Evolutionary conservation across 192 early-diverging fungal species (phyloP).

Genomic region (Umbelopsis sp.): DNA sequence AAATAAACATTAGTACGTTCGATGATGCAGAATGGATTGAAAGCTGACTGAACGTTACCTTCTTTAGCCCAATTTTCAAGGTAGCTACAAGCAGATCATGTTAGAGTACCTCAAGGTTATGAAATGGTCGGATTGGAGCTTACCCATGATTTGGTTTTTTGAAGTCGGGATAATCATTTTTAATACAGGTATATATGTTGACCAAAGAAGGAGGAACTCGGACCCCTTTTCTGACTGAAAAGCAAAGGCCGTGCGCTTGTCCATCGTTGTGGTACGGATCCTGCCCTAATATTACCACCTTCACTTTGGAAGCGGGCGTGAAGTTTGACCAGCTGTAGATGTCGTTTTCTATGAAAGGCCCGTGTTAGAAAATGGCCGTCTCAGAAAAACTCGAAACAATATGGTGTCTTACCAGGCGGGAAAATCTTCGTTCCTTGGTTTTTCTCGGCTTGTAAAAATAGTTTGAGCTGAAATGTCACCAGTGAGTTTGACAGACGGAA

Average conservation of each 20-base stretch:
- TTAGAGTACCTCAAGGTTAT: background rate
- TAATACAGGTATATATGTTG: constrained; percentile 89
- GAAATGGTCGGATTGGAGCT: background rate
- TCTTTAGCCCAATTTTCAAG: constrained; percentile 81
- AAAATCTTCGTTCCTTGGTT: constrained; percentile 59
- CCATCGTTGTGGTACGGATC: constrained; percentile 69
- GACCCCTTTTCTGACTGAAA: constrained; percentile 84
- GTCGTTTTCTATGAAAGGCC: constrained; percentile 46
- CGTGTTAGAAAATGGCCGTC: background rate
- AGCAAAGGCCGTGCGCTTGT: constrained; percentile 92
- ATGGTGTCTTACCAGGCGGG: constrained; percentile 52
- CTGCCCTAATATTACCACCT: constrained; percentile 94
- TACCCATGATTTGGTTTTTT: constrained; percentile 71
- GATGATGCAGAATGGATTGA: background rate
- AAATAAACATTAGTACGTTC: background rate
- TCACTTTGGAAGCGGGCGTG: constrained; percentile 64
- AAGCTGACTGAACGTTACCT: constrained; percentile 36
- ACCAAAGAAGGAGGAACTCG: constrained; percentile 80
- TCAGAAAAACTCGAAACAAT: background rate
- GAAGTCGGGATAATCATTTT: constrained; percentile 73
- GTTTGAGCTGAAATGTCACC: constrained; percentile 58
- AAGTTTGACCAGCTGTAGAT: constrained; percentile 88
- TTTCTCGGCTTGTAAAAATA: constrained; percentile 62
- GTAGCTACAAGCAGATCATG: constrained; percentile 35
- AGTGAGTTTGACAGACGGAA: background rate